Base-by-base conservation (phyloP, 2,329 filamentous ascomycete species). In the Ophiocordyceps camponoti-saundersi region DNA sequence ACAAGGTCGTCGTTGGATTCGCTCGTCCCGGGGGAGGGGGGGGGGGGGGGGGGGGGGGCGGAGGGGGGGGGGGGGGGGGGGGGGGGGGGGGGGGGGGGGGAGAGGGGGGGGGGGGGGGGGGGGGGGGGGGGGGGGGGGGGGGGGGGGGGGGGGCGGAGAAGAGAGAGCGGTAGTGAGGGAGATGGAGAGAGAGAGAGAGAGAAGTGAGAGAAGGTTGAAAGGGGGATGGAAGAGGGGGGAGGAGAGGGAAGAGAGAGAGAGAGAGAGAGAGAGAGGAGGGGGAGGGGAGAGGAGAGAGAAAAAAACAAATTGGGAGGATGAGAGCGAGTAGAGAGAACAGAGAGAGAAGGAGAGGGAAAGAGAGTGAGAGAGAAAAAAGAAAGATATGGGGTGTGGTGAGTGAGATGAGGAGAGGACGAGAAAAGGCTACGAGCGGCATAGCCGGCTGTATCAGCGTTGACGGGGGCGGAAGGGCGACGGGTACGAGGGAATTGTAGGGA, bases 1-100 rank as follows among this genome's bases (percentile, higher is more conserved):
- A 26, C 4, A 26, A 26, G 23, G 23, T 26, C 51, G 51, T 63
- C 51, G 61, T 57, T 55, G 60, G 62, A 62, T 64, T 65, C 62
- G 58, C 59, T 51, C 53, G 54, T 50, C 59, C 58, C 59, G 58
- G 56, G 55, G 54, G 53, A 47, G 49, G 50, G 16, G 16, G n/a
- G 8, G 2, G 36, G 42, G 45, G 49, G 51, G 49, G 49, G 51
- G 50, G 49, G 42, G 49, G 45, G 48, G 49, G 47, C 49, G 46
- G 20, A 50, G 45, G 45, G 34, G 42, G 47, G 46, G 46, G 34
- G 32, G 45, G 46, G 20, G 50, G 46, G 45, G 34, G 40, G 47
- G 46, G 46, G 34, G 32, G 45, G 11, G 47, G 16, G 45, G 46
- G 46, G 48, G 47, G 42, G 13, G 34, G 21, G 16, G 30, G 18